Base-by-base conservation (phyloP, 2,329 filamentous ascomycete genomes). In the Mariannaea sp. region DNA sequence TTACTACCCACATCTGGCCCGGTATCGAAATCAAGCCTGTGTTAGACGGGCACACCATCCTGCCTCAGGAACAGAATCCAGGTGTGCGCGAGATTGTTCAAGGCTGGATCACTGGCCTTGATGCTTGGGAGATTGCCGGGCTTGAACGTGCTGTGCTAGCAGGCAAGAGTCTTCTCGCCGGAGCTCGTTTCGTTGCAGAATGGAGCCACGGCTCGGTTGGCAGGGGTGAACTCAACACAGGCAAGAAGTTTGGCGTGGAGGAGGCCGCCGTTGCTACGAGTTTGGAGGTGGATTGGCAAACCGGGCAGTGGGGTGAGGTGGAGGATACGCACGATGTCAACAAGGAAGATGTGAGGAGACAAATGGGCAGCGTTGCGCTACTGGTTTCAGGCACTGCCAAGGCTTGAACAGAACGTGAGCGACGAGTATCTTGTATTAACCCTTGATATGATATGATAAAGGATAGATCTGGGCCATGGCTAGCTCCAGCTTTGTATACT, bases 311-410 rank as follows among this genome's bases (percentile, higher is more conserved):
- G 93, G 94, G 94, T 7, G 92, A 96, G 77, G 94, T 99, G 1
- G 94, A 99, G 71, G 92, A 99, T 73, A 96, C 92, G 22, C 94
- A 99, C 74, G 94, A 99, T 77, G 94, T 99, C 1, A 89, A 96
- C 66, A 89, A 87, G 72, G 93, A 96, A 73, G 94, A 99, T 72
- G 64, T 97, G 60, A 83, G 85, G 68, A 82, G 93, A 66, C 94
- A 97, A 75, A 75, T 97, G 55, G 94, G 93, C 12, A 95, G 91
- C 70, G 89, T 91, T 9, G 80, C 96, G 13, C 70, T 97, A 66
- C 75, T 97, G 43, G 88, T 97, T 8, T 86, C 84, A 50, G 88
- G 88, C 1, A 77, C 72, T 6, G 71, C 73, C 33, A 69, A 13
- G 8, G 47, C 49, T 20, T 61, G 19, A 57, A 29, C 19, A 30